These are phyloP conservation scores for Populus euphratica DNA, from an alignment of 345 rosid genomes.

Conservation along the genomic window DNA sequence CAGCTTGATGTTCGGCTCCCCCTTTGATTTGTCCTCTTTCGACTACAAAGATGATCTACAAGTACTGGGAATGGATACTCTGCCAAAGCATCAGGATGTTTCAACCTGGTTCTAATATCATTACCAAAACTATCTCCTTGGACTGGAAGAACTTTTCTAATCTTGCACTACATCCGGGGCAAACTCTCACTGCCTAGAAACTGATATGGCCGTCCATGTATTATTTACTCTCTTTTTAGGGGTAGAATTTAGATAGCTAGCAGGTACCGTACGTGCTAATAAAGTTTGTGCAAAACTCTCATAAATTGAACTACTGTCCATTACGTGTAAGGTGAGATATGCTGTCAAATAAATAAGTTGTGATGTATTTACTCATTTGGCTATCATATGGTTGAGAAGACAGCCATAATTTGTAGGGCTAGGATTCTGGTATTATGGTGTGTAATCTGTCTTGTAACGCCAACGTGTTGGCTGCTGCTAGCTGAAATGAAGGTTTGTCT, in stretches of 20 bases:
- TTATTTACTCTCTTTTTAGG: background rate
- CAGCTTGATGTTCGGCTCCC: constrained; percentile 58
- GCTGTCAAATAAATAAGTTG: constrained; percentile 38
- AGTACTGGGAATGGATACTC: constrained; percentile 43
- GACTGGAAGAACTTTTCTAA: background rate
- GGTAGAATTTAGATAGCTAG: background rate
- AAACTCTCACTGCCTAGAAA: background rate
- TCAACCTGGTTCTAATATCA: constrained; percentile 60
- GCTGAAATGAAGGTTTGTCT: constrained; percentile 18
- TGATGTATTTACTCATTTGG: background rate
- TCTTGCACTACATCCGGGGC: background rate
- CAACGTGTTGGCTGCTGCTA: background rate
- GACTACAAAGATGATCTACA: constrained; percentile 70
- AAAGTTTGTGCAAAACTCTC: background rate
- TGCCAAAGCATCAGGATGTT: constrained; percentile 61
- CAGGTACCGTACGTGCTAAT: background rate
- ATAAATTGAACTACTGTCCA: background rate
- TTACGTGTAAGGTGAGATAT: background rate
- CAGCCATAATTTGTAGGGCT: constrained; percentile 5
- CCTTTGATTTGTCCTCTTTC: constrained; percentile 57
- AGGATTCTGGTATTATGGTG: constrained; percentile 8
- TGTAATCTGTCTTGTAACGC: constrained; percentile 26
- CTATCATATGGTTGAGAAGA: background rate
- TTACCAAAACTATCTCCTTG: background rate
- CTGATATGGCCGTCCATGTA: background rate